These are phyloP conservation scores for Hemisphaericaspora xylanilytica DNA, from an alignment of 1,139 yeast genomes.

Conservation along the genomic window DNA sequence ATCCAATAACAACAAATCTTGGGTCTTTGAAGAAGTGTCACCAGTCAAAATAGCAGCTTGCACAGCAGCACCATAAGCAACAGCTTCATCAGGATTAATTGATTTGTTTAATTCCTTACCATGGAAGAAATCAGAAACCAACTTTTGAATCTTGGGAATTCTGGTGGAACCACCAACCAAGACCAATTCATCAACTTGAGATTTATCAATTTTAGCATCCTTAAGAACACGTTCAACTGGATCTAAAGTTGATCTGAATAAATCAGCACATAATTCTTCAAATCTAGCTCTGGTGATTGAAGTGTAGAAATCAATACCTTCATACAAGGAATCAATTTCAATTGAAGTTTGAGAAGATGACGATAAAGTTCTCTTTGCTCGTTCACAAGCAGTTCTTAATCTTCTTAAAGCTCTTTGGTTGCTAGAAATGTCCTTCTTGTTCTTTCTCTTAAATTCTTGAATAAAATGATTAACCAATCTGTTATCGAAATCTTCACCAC, in stretches of 20 bases:
- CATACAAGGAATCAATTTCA: constrained; percentile 40
- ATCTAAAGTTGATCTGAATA: constrained; percentile 43
- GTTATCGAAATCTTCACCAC: constrained; percentile 72
- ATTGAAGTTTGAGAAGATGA: constrained; percentile 42
- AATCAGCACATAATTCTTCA: constrained; percentile 44
- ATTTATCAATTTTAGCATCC: constrained; percentile 42
- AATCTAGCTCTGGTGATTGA: constrained; percentile 46
- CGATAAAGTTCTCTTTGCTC: constrained; percentile 43
- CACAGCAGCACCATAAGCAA: constrained; percentile 47
- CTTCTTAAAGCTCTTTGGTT: constrained; percentile 43
- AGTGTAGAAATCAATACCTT: constrained; percentile 42
- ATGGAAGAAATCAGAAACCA: constrained; percentile 43
- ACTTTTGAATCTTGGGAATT: constrained; percentile 45
- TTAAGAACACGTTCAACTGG: constrained; percentile 45
- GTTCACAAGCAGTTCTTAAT: constrained; percentile 45
- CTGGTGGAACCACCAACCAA: constrained; percentile 47
- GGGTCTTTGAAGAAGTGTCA: constrained; percentile 73
- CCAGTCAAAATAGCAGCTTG: constrained; percentile 65
- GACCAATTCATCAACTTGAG: constrained; percentile 39
- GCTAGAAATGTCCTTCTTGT: constrained; percentile 35
- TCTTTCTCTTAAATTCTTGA: constrained; percentile 39
- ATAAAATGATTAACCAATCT: constrained; percentile 36
- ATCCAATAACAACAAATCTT: constrained; percentile 84
- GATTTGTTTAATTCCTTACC: constrained; percentile 47
- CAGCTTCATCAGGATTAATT: constrained; percentile 47